These are phyloP conservation scores for Afroboletus lepidellus DNA, from an alignment of 1,284 basidiomycete species.

Conservation along the genomic window DNA sequence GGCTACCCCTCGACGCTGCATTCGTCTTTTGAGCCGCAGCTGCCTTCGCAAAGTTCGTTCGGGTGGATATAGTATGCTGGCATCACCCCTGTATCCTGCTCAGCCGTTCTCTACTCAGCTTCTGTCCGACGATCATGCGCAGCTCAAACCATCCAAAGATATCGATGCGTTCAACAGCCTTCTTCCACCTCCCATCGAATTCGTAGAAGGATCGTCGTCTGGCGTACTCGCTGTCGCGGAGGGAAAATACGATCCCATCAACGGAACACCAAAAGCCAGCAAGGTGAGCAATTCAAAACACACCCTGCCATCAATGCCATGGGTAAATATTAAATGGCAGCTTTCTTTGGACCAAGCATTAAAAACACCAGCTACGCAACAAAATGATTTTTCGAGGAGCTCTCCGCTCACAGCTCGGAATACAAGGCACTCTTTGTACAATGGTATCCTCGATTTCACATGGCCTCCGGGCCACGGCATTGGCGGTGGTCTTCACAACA, in stretches of 20 bases:
- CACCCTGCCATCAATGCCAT: constrained; percentile 3
- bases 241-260: constrained; percentile 77
- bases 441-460: constrained; percentile 52
- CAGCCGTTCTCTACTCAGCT: constrained; percentile 49
- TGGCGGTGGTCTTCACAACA: constrained; percentile 80
- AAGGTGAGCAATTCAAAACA: constrained; percentile 29
- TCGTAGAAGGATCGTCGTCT: constrained; percentile 77
- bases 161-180: constrained; percentile 71
- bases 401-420: constrained; percentile 19
- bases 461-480: constrained; percentile 48
- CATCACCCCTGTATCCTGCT: constrained; percentile 54
- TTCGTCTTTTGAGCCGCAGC: constrained; percentile 5
- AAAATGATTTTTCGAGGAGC: constrained; percentile 23
- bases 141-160: constrained; percentile 65
- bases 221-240: constrained; percentile 65
- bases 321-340: constrained; percentile 4
- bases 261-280: constrained; percentile 47
- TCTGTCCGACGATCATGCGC: constrained; percentile 47
- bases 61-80: constrained; percentile 48
- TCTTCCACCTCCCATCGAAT: constrained; percentile 73
- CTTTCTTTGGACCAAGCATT: constrained; percentile 22
- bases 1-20: constrained; percentile 7
- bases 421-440: constrained; percentile 42
- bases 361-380: constrained; percentile 21
- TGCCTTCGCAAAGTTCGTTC: constrained; percentile 3